Evolutionary conservation across 2,329 filamentous ascomycete species (phyloP), one percentile per base, ranked within the genome.

Genomic region (Monilinia aucupariae): DNA sequence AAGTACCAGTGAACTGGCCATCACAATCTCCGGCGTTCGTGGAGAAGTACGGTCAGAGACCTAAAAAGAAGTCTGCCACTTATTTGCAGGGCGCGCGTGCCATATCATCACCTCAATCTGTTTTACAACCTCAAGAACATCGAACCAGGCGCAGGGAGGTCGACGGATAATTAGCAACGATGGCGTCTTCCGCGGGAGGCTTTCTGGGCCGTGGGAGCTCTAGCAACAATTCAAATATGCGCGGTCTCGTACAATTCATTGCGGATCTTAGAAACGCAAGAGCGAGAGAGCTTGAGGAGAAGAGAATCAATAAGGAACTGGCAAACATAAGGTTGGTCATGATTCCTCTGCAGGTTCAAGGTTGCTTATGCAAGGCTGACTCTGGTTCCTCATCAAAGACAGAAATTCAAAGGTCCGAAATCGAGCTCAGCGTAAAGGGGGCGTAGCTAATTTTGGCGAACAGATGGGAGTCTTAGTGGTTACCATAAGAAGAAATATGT

Each of bases 401-500:
- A 97, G 79, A 97, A 97, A 78, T 99, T 97, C 81, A 96, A 96
- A 83, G 85, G 84, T 83, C 78, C 74, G 52, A 34, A 60, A 9
- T 27, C 25, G 30, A 47, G 25, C 39, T 22, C 4, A 52, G 61
- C 8, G 39, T 30, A 32, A 50, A 47, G 27, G 37, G 45, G 56
- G 49, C 22, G 20, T 68, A 64, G 60, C 68, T 71, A 59, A 70
- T 55, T 61, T 9, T 32, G 27, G 37, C 22, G 34, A 49, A 64
- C 67, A 86, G 90, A 94, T 76, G 92, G 92, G 68, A 94, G 84
- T 74, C 80, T 99, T 64, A 96, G 89, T 74, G 96, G 94, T 69
- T 99, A 99, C 75, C 92, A 97, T 81, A 97, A 96, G 82, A 99
- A 99, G 84, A 99, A 99, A 89, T 99, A 99, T 75, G 94, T 99